Base-by-base conservation (phyloP, 2,329 filamentous ascomycete species). In the Fusarium luffae region DNA sequence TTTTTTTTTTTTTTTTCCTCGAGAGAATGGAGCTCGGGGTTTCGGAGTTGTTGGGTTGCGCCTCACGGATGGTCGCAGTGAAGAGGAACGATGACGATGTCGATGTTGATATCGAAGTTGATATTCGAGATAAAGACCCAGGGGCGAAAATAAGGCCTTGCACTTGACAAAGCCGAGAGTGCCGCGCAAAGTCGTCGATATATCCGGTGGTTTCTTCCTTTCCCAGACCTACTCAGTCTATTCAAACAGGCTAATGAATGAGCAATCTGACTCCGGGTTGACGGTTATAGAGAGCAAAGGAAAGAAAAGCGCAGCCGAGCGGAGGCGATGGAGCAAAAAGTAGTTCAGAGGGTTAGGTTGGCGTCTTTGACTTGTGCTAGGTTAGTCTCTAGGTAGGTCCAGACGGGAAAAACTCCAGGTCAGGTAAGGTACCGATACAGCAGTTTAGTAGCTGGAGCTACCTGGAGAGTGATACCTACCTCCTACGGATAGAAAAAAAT, bases 401-500 rank as follows among this genome's bases (percentile, higher is more conserved):
- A 37, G 51, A 60, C 66, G 69, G 66, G 55, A 60, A 71, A 69
- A 69, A 66, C 56, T 55, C 55, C 64, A 69, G 44, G 55, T 48
- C 51, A 58, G 65, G 60, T 30, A 48, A 63, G 41, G 48, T 55
- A 32, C 44, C 59, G 32, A 32, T 47, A 52, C 49, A 40, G 23
- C 10, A 28, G n/a, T 42, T 34, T 27, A 47, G 37, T 48, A 58
- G 47, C 54, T 68, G 43, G 57, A 70, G 59, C 63, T 68, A 59
- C 34, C 25, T 47, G 28, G 14, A 30, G 28, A 30, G 28, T 30
- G 28, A 28, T 30, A 13, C 28, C 28, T 30, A 23, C 21, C 21
- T 23, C 21, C 21, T 23, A 30, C 12, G 6, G 28, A 30, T 14
- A 7, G 28, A 77, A 75, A 78, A 78, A 77, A 76, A 37, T 37